Base-by-base conservation (phyloP, 2,329 filamentous ascomycete species). In the Penicillium sp. region DNA sequence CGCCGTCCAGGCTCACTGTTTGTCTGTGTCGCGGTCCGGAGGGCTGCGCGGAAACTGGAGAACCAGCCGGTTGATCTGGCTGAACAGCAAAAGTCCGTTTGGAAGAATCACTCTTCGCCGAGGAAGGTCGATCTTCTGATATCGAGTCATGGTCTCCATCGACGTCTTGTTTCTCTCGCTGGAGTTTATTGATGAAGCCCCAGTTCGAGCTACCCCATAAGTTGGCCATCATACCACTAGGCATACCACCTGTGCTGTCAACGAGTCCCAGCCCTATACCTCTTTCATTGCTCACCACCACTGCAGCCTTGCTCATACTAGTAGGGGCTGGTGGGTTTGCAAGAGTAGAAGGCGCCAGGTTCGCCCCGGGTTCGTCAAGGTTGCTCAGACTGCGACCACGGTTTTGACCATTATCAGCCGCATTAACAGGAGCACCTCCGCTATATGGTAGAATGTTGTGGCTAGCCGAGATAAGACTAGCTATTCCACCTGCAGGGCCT, bases 151-250 rank as follows among this genome's bases (percentile, higher is more conserved):
- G 61, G 11, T 60, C 61, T 18, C 59, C 59, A 26, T 73, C 68
- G 49, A 63, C 60, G 61, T 67, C 47, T 43, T 73, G 74, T n/a
- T 83, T 81, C 42, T 83, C 82, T 18, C 78, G 75, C 62, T 83
- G 83, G 31, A 88, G 70, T 29, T 81, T 80, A 61, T 88, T 88
- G 54, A 89, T 75, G 59, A 84, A 83, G 13, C 85, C 85, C 90
- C 92, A 96, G 43, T 92, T 87, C 52, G 86, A 89, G 66, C 87
- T 95, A 46, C 93, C 93, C 93, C 93, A 97, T 52, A 95, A 83
- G 70, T 97, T 97, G 28, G 92, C 92, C 79, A 96, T 85, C 57
- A 97, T 86, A 13, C 91, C 91, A 46, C 89, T 90, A 1, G 92
- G 91, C 74, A 96, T 85, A 19, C 84, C 84, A 37, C 88, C 85